Percentiles rank a stretch among this genome's conserved stretches.
phyloP scores from a whole-genome alignment of 225 moss, liverwort and hornwort species.

The Physcomitrellopsis africana region DNA sequence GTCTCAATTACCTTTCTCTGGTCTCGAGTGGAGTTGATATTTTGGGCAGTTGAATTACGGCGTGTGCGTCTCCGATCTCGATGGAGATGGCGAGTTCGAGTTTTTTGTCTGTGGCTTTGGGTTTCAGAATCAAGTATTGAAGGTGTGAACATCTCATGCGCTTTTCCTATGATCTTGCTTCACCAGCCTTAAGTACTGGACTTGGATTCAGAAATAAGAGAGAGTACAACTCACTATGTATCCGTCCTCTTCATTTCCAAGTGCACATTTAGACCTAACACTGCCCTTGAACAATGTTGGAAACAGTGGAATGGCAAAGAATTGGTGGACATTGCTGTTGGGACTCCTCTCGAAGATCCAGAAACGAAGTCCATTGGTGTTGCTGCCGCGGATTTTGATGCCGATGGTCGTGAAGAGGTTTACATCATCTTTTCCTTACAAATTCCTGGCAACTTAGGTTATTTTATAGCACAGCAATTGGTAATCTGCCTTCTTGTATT shows the following conservation, averaged over 20 bases:
- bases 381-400: slow-evolving; percentile 87
- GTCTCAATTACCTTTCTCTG: neutral
- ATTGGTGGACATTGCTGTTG: slow-evolving; percentile 68
- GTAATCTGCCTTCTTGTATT: slow-evolving; percentile 8
- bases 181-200: neutral
- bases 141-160: slow-evolving; percentile 44
- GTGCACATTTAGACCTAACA: slow-evolving; percentile 3
- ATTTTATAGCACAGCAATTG: neutral
- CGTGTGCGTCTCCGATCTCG: slow-evolving; percentile 85
- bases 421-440: neutral
- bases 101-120: slow-evolving; percentile 92
- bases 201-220: neutral
- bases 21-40: neutral
- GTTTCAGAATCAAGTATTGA: slow-evolving; percentile 71
- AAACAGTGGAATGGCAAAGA: slow-evolving; percentile 89
- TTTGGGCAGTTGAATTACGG: slow-evolving; percentile 80
- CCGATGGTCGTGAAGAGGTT: slow-evolving; percentile 92
- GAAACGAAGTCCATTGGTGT: slow-evolving; percentile 92
- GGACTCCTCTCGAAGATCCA: slow-evolving; percentile 76
- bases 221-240: neutral
- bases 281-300: slow-evolving; percentile 12
- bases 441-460: neutral
- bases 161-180: slow-evolving; percentile 10
- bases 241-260: neutral
- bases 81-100: slow-evolving; percentile 80